Evolutionary conservation across 257 asterid species (phyloP).

Genomic region (Cinchona pubescens): DNA sequence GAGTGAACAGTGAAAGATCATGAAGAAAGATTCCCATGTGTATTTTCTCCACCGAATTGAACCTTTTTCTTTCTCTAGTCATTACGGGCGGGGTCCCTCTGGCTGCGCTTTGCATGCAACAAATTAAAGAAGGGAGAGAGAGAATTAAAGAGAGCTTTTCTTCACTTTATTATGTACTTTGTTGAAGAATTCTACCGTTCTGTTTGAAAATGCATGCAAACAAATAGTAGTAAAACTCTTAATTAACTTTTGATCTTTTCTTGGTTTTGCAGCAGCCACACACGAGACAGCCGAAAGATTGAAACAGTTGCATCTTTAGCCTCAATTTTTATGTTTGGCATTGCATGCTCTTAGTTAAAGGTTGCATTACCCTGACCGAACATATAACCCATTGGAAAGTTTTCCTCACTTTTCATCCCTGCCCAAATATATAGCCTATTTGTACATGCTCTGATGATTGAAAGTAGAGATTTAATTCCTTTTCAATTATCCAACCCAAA

Average conservation of each 20-base stretch:
- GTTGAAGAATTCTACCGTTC: constrained; percentile 7
- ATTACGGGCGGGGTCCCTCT: neutral
- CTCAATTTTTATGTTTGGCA: too few relatives aligned
- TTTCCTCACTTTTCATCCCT: neutral
- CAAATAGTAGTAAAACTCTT: too few relatives aligned
- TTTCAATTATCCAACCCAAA: too few relatives aligned
- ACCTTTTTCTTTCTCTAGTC: neutral
- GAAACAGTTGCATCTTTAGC: neutral
- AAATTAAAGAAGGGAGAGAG: neutral
- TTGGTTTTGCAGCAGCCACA: constrained; percentile 1
- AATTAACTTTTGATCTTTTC: neutral
- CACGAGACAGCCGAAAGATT: neutral
- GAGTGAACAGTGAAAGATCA: constrained; percentile 9
- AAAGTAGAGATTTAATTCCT: too few relatives aligned
- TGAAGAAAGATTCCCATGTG: constrained; percentile 2
- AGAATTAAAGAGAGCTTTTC: neutral
- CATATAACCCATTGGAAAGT: neutral
- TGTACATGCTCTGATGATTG: too few relatives aligned
- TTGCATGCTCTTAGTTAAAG: neutral
- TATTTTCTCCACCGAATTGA: constrained; percentile 6
- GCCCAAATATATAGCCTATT: too few relatives aligned
- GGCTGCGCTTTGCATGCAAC: neutral
- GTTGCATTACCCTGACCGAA: too few relatives aligned
- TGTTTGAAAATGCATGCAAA: constrained; percentile 5
- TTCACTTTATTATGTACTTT: neutral